Evolutionary conservation across 192 early-diverging fungal species (phyloP).

Genomic region (Coemansia javaensis): DNA sequence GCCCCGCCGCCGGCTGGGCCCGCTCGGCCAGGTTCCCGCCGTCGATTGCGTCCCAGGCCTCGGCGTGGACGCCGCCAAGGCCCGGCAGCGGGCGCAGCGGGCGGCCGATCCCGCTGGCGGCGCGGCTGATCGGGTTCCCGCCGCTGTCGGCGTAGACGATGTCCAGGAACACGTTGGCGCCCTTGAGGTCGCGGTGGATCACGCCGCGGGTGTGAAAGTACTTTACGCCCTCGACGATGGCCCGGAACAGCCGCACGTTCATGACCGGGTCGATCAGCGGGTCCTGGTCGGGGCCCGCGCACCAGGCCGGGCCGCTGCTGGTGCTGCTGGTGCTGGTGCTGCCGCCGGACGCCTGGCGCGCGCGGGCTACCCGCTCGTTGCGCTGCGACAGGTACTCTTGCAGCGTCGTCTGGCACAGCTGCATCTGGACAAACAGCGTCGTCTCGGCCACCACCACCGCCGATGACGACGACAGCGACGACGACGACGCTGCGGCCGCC

Average conservation of each 20-base stretch:
- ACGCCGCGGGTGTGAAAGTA: slow-evolving; percentile 43
- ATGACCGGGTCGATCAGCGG: slow-evolving; percentile 54
- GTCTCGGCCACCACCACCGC: slow-evolving; percentile 22
- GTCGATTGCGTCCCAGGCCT: slow-evolving; percentile 33
- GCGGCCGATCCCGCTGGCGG: slow-evolving; percentile 25
- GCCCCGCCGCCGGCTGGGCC: too few relatives aligned
- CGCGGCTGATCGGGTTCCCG: slow-evolving; percentile 28
- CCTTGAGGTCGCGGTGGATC: slow-evolving; percentile 89
- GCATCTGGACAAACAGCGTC: slow-evolving; percentile 84
- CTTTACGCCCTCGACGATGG: slow-evolving; percentile 73
- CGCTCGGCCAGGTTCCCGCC: slow-evolving; percentile 35
- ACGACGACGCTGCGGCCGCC: too few relatives aligned
- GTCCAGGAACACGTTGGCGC: slow-evolving; percentile 77
- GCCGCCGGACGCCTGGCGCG: background rate
- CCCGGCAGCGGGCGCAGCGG: background rate
- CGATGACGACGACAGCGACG: too few relatives aligned
- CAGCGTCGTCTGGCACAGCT: slow-evolving; percentile 76
- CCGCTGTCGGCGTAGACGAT: slow-evolving; percentile 30
- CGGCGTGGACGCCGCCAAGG: slow-evolving; percentile 14
- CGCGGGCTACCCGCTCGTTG: slow-evolving; percentile 54
- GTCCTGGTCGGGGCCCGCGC: slow-evolving; percentile 9
- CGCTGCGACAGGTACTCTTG: slow-evolving; percentile 62
- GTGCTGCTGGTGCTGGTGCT: slow-evolving; percentile 1
- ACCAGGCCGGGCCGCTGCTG: slow-evolving; percentile 21
- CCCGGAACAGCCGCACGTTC: slow-evolving; percentile 61